phyloP scores from a whole-genome alignment of 2,329 filamentous ascomycete species.

The Pseudogymnoascus sp. region DNA sequence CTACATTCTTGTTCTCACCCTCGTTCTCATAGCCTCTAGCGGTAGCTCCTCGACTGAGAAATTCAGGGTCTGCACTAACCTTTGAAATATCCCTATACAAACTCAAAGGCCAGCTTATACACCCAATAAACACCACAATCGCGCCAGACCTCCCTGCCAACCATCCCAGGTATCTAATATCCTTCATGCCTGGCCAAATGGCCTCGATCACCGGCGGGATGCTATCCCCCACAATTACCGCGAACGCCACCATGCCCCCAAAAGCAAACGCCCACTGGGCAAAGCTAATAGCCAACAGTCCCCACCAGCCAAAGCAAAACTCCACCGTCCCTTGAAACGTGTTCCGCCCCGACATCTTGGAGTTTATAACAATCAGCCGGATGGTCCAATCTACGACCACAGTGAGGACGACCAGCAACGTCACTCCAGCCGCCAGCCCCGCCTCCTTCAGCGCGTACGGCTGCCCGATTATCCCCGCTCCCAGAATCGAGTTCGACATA shows the following conservation, averaged over 20 bases:
- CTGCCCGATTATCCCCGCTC: slow-evolving; percentile 68
- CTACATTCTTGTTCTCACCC: neutral
- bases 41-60: neutral
- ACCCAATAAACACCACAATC: slow-evolving; percentile 80
- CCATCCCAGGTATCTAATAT: slow-evolving; percentile 70
- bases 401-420: slow-evolving; percentile 72
- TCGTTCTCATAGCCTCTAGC: neutral
- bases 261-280: slow-evolving; percentile 99
- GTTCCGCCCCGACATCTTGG: slow-evolving; percentile 86
- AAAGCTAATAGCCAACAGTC: slow-evolving; percentile 76
- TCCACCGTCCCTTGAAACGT: slow-evolving; percentile 95
- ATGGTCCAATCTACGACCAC: slow-evolving; percentile 95
- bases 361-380: slow-evolving; percentile 91
- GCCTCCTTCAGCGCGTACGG: slow-evolving; percentile 95
- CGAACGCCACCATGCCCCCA: slow-evolving; percentile 97
- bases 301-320: slow-evolving; percentile 83
- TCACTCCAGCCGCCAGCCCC: slow-evolving; percentile 69
- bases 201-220: slow-evolving; percentile 84
- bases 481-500: slow-evolving; percentile 98
- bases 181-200: slow-evolving; percentile 65
- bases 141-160: slow-evolving; percentile 73
- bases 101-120: slow-evolving; percentile 82
- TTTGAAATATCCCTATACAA: slow-evolving; percentile 96
- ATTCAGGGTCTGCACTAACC: slow-evolving; percentile 39
- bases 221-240: slow-evolving; percentile 92